phyloP scores from a whole-genome alignment of 164 flowering plant genomes.

The Vitis labrusca region DNA sequence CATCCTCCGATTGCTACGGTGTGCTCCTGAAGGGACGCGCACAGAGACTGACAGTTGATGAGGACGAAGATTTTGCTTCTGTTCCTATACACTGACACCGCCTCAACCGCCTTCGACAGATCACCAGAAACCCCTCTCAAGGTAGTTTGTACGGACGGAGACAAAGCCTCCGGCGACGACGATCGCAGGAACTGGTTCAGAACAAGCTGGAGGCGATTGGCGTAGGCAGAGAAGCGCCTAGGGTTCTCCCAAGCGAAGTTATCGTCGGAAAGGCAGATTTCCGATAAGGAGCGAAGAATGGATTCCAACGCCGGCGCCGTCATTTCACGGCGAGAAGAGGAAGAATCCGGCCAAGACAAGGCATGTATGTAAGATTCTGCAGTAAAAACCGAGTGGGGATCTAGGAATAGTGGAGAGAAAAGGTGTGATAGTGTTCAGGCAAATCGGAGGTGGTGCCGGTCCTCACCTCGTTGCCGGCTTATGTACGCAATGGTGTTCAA shows the following conservation, averaged over 20 bases:
- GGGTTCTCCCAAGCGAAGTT: slow-evolving; percentile 38
- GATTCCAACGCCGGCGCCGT: slow-evolving; percentile 23
- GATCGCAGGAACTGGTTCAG: slow-evolving; percentile 31
- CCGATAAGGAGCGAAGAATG: slow-evolving; percentile 26
- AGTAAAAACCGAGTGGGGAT: too few species aligned
- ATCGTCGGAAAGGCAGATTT: slow-evolving; percentile 28
- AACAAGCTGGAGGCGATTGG: slow-evolving; percentile 39
- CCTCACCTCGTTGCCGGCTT: too few species aligned
- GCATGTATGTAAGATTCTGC: too few species aligned
- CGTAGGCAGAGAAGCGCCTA: slow-evolving; percentile 38
- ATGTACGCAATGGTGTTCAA: too few species aligned
- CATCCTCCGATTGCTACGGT: slow-evolving; percentile 46
- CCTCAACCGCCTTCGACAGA: slow-evolving; percentile 27
- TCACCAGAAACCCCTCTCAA: slow-evolving; percentile 46
- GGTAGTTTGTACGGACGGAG: slow-evolving; percentile 39
- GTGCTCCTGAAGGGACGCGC: slow-evolving; percentile 33
- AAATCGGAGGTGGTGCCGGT: too few species aligned
- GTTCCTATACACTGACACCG: slow-evolving; percentile 28
- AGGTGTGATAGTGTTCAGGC: too few species aligned
- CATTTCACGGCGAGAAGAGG: slow-evolving; percentile 1
- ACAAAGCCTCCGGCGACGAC: slow-evolving; percentile 12
- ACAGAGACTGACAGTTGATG: slow-evolving; percentile 40
- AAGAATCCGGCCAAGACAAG: too few species aligned
- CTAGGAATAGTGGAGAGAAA: too few species aligned
- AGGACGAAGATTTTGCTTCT: slow-evolving; percentile 50